Conservation (phyloP, 805 yeast genomes). For the Yamadazyma takamatsuzukensis region DNA sequence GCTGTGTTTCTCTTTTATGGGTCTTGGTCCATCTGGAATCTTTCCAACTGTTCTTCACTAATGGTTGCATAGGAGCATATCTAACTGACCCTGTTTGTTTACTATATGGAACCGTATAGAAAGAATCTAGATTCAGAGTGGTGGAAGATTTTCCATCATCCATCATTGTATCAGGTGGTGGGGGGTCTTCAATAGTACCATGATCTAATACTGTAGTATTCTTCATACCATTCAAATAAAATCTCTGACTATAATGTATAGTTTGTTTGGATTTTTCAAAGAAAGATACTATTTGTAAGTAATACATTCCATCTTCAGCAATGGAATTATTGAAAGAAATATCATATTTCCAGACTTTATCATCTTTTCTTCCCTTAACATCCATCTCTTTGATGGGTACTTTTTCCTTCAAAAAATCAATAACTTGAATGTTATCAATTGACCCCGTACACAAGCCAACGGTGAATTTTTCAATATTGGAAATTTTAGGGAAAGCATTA, state of each 20-base stretch:
- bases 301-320: conserved; percentile 11
- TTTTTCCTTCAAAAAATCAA: conserved; percentile 3
- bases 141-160: neutral
- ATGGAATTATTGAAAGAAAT: neutral
- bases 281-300: conserved; percentile 9
- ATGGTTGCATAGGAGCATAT: conserved; percentile 14
- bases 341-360: conserved; percentile 5
- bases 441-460: conserved; percentile 11
- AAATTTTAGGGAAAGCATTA: conserved; percentile 5
- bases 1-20: neutral
- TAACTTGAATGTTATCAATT: conserved; percentile 6
- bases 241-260: conserved; percentile 12
- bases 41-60: conserved; percentile 5
- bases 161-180: conserved; percentile 3
- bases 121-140: conserved; percentile 3
- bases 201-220: conserved; percentile 4
- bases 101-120: conserved; percentile 11
- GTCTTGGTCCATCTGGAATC: conserved; percentile 4
- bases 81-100: conserved; percentile 10
- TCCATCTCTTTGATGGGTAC: neutral
- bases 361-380: neutral
- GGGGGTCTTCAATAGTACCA: conserved; percentile 9
- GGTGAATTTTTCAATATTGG: conserved; percentile 4
- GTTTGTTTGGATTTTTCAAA: neutral
- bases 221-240: conserved; percentile 6